These are phyloP conservation scores for Citrus sp. DNA, from an alignment of 345 rosid species.

Conservation along the genomic window DNA sequence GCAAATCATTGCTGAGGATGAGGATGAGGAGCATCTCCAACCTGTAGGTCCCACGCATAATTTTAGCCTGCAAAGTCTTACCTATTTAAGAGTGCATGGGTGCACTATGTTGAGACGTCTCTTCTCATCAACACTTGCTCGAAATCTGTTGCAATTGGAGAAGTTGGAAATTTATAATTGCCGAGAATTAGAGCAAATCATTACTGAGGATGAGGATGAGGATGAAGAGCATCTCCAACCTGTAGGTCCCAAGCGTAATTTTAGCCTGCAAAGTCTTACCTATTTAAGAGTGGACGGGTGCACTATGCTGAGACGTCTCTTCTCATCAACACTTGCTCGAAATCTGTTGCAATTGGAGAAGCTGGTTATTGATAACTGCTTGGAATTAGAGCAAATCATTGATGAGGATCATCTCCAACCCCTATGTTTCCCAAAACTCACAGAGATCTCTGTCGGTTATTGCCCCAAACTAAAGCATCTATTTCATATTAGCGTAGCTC, in stretches of 20 bases:
- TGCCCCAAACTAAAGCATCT: too few relatives aligned
- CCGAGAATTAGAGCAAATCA: background rate
- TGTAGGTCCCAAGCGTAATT: background rate
- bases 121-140: background rate
- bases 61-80: too few relatives aligned
- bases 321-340: background rate
- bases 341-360: background rate
- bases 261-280: too few relatives aligned
- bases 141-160: slow-evolving; percentile 1
- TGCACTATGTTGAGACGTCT: too few relatives aligned
- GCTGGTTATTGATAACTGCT: accelerated
- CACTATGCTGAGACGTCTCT: too few relatives aligned
- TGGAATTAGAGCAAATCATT: too few relatives aligned
- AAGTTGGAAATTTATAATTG: background rate
- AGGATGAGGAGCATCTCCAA: too few relatives aligned
- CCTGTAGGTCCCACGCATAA: too few relatives aligned
- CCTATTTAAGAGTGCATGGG: accelerated
- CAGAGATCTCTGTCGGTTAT: accelerated
- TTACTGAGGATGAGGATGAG: background rate
- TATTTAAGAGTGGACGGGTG: accelerated
- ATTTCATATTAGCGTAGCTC: too few relatives aligned
- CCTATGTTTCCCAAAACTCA: too few relatives aligned
- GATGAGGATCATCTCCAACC: too few relatives aligned
- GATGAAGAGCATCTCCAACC: background rate
- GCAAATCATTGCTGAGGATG: slow-evolving; percentile 3